Percentiles rank a stretch among this genome's conserved stretches.
phyloP scores from a whole-genome alignment of 495 filamentous ascomycete species.

The Parathielavia hyrcaniae region DNA sequence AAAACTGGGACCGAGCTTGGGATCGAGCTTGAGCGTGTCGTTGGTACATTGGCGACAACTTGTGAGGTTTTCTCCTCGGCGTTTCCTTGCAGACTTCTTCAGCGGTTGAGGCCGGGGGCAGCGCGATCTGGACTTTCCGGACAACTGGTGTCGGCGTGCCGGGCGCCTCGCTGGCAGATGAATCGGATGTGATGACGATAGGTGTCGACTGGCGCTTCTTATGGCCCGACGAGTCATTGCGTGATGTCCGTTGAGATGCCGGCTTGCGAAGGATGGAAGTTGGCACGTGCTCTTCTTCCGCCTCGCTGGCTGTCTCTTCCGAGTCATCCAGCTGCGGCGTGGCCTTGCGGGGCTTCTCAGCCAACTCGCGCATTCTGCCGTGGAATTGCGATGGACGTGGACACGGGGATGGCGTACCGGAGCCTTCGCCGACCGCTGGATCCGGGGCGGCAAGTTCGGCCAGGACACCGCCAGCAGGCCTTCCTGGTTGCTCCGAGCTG shows the following conservation, averaged over 20 bases:
- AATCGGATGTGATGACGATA: slow-evolving; percentile 3
- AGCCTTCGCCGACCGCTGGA: not conserved
- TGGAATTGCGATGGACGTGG: slow-evolving; percentile 5
- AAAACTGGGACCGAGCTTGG: slow-evolving; percentile 28
- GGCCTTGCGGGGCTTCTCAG: not conserved
- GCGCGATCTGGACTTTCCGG: slow-evolving; percentile 22
- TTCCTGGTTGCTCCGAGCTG: not conserved
- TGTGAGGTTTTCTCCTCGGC: slow-evolving; percentile 14
- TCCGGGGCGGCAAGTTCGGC: not conserved
- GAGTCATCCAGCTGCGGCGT: slow-evolving; percentile 4
- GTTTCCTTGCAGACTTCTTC: slow-evolving; percentile 29
- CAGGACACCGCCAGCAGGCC: not conserved
- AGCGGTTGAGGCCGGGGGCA: slow-evolving; percentile 11
- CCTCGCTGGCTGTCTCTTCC: slow-evolving; percentile 12
- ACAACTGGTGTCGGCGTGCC: slow-evolving; percentile 20
- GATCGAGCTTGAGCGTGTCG: slow-evolving; percentile 21
- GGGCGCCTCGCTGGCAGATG: not conserved
- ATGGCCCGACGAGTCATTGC: not conserved
- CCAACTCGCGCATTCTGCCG: not conserved
- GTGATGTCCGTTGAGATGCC: not conserved
- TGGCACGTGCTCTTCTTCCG: not conserved
- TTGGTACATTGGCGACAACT: slow-evolving; percentile 16
- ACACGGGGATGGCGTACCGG: slow-evolving; percentile 9
- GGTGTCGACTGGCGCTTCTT: slow-evolving; percentile 8
- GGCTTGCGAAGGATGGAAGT: slow-evolving; percentile 2